Base-by-base conservation (phyloP, 192 early-diverging fungal genomes). In the Coemansia umbellata region DNA sequence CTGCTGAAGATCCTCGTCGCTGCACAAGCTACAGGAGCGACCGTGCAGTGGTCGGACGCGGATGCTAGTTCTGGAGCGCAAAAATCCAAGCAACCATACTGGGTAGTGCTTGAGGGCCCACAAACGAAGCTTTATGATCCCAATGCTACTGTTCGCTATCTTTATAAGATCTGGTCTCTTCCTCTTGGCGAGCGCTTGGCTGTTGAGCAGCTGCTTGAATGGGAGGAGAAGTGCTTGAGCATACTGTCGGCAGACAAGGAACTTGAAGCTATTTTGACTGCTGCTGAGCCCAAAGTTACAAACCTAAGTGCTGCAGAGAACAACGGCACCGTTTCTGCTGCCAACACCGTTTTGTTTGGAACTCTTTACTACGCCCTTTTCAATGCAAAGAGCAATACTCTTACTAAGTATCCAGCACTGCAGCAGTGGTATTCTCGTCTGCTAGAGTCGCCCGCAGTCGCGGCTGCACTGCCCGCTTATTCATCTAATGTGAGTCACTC, bases 141-240 rank as follows among this genome's bases (percentile, higher is more conserved):
- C 42, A 79, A 79, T 49, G 77, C 77, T 17, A 55, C 56, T 35
- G 69, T 79, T 6, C 74, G 62, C 58, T 67, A 60, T 31, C 63
- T 70, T 31, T 72, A 56, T 50, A 49, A 40, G 40, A 35, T 45
- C 11, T 59, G 52, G 23, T 37, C 41, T 22, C 74, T 58, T 19
- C 26, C 74, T 0, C 47, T 63, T 21, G 31, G 42, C 39, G 58
- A 72, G 27, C 56, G 49, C 11, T 33, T 72, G 13, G 55, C 51
- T n/a, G 19, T 64, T 24, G 74, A 78, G 60, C 61, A 59, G 56
- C 53, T 58, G 22, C 51, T 78, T 17, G 74, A 78, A 51, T 70
- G 68, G 67, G 74, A 78, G 50, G 74, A 77, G 63, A 78, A 63
- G 55, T 42, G 37, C 26, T 53, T 78, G 50, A 45, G 50, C 37